These are phyloP conservation scores for Paraphaeosphaeria minitans DNA, from an alignment of 2,329 filamentous ascomycete species.

Conservation along the genomic window DNA sequence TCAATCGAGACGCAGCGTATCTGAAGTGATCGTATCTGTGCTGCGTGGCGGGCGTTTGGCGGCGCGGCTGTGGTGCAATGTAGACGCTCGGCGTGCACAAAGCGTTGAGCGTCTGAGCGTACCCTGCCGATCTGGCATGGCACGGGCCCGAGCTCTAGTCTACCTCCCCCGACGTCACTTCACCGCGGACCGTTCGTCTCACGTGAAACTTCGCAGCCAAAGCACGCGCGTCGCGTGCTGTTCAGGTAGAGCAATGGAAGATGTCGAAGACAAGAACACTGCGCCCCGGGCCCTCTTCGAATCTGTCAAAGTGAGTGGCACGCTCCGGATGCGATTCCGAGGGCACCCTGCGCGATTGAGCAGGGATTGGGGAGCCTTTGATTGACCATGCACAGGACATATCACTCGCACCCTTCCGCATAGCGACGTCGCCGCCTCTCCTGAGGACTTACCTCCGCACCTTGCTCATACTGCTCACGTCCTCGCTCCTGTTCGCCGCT, in stretches of 20 bases:
- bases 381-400: conserved; percentile 51
- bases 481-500: conserved; percentile 60
- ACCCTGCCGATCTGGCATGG: conserved; percentile 7
- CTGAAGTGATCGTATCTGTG: conserved; percentile 1
- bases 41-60: neutral
- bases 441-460: conserved; percentile 68
- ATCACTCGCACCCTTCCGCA: conserved; percentile 59
- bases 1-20: conserved; percentile 1
- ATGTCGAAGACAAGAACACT: conserved; percentile 28
- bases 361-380: neutral
- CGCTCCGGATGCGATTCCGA: neutral
- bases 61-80: no score
- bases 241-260: conserved; percentile 22
- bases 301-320: conserved; percentile 26
- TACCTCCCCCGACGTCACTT: conserved; percentile 18
- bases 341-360: neutral
- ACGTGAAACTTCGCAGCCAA: conserved; percentile 31
- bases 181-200: conserved; percentile 12
- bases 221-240: conserved; percentile 14
- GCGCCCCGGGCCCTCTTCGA: conserved; percentile 19
- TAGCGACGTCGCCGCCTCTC: conserved; percentile 65
- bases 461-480: conserved; percentile 58
- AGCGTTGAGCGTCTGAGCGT: conserved; percentile 12
- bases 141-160: conserved; percentile 16
- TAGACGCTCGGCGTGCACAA: conserved; percentile 27